phyloP scores from a whole-genome alignment of 2,329 filamentous ascomycete genomes.

The Talaromyces atroroseus region DNA sequence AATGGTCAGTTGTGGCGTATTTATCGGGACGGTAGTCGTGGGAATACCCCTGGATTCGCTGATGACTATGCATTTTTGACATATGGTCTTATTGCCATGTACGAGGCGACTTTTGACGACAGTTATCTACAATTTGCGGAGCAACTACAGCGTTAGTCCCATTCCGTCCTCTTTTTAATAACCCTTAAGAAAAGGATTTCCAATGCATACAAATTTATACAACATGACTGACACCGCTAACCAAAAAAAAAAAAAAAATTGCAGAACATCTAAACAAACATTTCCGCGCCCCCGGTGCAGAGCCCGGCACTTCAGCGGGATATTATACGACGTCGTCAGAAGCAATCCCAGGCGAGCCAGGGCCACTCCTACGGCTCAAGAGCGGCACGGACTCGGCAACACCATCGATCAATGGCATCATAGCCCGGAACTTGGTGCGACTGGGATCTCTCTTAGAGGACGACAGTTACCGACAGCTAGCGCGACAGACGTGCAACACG shows the following conservation, averaged over 20 bases:
- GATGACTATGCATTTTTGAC: slow-evolving; percentile 94
- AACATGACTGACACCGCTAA: too few species aligned
- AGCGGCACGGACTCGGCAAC: slow-evolving; percentile 91
- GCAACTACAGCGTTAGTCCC: slow-evolving; percentile 61
- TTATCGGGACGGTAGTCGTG: slow-evolving; percentile 60
- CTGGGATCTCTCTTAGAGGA: slow-evolving; percentile 66
- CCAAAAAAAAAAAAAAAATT: background rate
- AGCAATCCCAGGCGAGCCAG: slow-evolving; percentile 56
- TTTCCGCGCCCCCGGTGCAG: slow-evolving; percentile 64
- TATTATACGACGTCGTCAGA: slow-evolving; percentile 39
- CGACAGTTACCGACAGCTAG: slow-evolving; percentile 57
- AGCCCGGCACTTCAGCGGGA: slow-evolving; percentile 31
- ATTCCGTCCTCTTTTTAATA: background rate
- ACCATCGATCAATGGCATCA: slow-evolving; percentile 82
- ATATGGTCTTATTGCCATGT: slow-evolving; percentile 74
- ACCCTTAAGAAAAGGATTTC: background rate
- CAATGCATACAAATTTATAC: too few species aligned
- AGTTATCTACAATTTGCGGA: slow-evolving; percentile 75
- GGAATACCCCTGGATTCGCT: slow-evolving; percentile 68
- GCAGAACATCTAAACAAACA: slow-evolving; percentile 64
- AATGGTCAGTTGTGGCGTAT: slow-evolving; percentile 65
- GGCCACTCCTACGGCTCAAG: slow-evolving; percentile 73
- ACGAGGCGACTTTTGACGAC: slow-evolving; percentile 74
- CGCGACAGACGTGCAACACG: slow-evolving; percentile 69
- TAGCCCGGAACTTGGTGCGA: slow-evolving; percentile 81